Evolutionary conservation across 345 rosid genomes (phyloP).

Genomic region (Hypericum perforatum): DNA sequence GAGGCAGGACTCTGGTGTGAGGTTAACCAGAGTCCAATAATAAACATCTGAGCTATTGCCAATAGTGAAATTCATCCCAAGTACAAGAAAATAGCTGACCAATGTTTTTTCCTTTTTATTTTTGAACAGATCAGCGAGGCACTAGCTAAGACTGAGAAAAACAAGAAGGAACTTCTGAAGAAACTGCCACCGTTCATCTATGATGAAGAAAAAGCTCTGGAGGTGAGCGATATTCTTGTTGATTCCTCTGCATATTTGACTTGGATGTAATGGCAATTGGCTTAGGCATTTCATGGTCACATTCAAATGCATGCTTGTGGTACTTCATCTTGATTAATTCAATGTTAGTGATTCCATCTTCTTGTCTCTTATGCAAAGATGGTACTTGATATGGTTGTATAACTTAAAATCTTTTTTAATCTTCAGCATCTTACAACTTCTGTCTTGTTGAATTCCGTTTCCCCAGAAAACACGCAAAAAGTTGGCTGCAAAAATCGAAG

Average conservation of each 20-base stretch:
- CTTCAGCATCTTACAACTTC: too few species aligned
- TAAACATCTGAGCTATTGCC: neutral
- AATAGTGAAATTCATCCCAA: neutral
- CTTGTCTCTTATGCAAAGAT: too few species aligned
- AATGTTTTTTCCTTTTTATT: conserved; percentile 7
- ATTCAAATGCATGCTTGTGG: neutral
- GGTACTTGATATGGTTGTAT: too few species aligned
- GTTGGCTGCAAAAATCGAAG: conserved; percentile 71
- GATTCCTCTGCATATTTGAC: conserved; percentile 1
- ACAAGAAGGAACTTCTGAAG: conserved; percentile 75
- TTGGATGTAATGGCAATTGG: neutral
- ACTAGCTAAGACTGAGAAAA: conserved; percentile 50
- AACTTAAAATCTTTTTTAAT: too few species aligned
- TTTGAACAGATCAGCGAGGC: conserved; percentile 66
- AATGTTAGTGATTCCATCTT: too few species aligned
- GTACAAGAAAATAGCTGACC: neutral
- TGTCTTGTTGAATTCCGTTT: conserved; percentile 7
- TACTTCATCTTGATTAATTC: too few species aligned
- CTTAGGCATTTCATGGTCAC: neutral
- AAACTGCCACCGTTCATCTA: conserved; percentile 93
- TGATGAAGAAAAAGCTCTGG: conserved; percentile 89
- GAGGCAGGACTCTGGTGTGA: too few species aligned
- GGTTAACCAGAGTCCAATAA: too few species aligned
- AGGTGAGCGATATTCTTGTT: conserved; percentile 35
- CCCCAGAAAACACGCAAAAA: conserved; percentile 71